Conservation (phyloP, 345 rosid species). For the Hibiscus mutabilis region DNA sequence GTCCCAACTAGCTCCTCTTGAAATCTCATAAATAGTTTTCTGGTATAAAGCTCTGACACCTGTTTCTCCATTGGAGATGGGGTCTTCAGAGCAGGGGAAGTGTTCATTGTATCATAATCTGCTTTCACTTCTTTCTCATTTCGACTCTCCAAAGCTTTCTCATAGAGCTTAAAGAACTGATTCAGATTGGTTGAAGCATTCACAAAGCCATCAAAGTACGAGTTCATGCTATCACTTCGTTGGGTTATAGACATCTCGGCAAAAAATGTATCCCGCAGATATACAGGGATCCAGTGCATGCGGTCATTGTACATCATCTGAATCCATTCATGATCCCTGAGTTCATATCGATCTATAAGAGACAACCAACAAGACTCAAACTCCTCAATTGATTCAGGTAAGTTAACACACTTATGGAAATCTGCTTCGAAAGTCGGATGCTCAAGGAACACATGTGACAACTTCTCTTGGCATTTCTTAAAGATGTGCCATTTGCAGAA, state of each 20-base stretch:
- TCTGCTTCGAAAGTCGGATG: slow-evolving; percentile 41
- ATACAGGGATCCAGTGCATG: slow-evolving; percentile 59
- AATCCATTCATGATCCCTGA: slow-evolving; percentile 55
- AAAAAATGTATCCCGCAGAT: slow-evolving; percentile 51
- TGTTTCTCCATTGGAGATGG: slow-evolving; percentile 52
- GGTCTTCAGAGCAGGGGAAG: slow-evolving; percentile 34
- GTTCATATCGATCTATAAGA: slow-evolving; percentile 38
- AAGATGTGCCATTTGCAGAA: slow-evolving; percentile 57
- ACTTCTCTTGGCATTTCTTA: slow-evolving; percentile 38
- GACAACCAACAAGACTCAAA: slow-evolving; percentile 38
- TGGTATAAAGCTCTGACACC: slow-evolving; percentile 30
- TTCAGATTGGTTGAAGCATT: slow-evolving; percentile 49
- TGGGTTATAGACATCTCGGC: slow-evolving; percentile 54
- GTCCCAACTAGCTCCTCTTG: slow-evolving; percentile 71
- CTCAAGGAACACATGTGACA: slow-evolving; percentile 33
- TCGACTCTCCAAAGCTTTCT: slow-evolving; percentile 42
- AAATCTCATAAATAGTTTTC: slow-evolving; percentile 19
- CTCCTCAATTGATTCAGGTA: slow-evolving; percentile 33
- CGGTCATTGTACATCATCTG: slow-evolving; percentile 44
- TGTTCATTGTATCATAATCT: slow-evolving; percentile 39
- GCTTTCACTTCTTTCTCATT: slow-evolving; percentile 45
- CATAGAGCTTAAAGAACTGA: slow-evolving; percentile 46
- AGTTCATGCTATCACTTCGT: slow-evolving; percentile 47
- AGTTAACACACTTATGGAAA: slow-evolving; percentile 38
- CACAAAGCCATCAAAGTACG: slow-evolving; percentile 59